These are phyloP conservation scores for Capronia coronata DNA, from an alignment of 2,329 filamentous ascomycete genomes.

Conservation along the genomic window DNA sequence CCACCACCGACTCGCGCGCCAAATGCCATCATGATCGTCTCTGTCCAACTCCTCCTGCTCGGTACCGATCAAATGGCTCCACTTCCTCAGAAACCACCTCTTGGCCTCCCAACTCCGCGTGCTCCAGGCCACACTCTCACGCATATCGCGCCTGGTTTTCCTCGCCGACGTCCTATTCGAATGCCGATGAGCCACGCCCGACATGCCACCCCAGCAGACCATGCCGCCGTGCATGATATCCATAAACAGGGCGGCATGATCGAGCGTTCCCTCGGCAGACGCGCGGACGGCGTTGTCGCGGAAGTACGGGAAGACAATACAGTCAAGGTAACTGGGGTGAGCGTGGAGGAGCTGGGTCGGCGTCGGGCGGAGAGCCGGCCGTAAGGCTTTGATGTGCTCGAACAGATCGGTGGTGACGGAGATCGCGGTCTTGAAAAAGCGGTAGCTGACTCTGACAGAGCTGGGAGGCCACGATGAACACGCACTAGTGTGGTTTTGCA, in stretches of 20 bases:
- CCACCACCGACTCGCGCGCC: conserved; percentile 23
- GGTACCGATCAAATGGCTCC: conserved; percentile 29
- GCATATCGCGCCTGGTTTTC: conserved; percentile 20
- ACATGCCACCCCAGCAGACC: conserved; percentile 35
- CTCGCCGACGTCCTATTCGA: neutral
- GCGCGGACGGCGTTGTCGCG: conserved; percentile 20
- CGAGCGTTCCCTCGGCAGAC: conserved; percentile 26
- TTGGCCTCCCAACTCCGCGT: conserved; percentile 42
- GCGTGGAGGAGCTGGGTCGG: conserved; percentile 15
- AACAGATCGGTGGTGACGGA: conserved; percentile 3
- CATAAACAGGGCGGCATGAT: conserved; percentile 36
- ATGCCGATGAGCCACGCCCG: conserved; percentile 3
- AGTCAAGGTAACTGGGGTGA: conserved; percentile 25
- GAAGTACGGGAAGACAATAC: conserved; percentile 24
- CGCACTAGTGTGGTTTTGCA: conserved; percentile 1
- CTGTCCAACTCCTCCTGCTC: conserved; percentile 24
- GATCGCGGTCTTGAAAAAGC: too few species aligned
- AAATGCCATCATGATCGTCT: conserved; percentile 20
- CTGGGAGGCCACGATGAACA: too few species aligned
- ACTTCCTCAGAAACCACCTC: conserved; percentile 43
- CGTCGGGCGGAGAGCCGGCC: conserved; percentile 13
- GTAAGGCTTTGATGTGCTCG: conserved; percentile 12
- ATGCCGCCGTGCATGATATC: conserved; percentile 36
- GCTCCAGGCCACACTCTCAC: conserved; percentile 39
- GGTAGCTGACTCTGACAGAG: neutral